Percentiles rank a stretch among this genome's conserved stretches.
Evolutionary conservation across 768 basidiomycete genomes (phyloP).

Genomic region (Botryobasidium botryosum): DNA sequence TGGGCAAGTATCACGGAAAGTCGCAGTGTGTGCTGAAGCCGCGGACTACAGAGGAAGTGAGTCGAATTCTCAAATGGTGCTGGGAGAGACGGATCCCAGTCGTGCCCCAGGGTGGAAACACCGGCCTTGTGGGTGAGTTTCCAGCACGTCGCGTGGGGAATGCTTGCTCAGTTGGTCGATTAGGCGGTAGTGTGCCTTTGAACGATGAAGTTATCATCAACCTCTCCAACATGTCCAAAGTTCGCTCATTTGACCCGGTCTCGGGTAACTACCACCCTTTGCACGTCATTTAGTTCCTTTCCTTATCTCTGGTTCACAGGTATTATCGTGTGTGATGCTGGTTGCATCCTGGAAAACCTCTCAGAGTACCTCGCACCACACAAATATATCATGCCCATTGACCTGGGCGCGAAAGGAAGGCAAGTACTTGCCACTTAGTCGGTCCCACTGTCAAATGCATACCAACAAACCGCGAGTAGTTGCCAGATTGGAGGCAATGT

Average conservation of each 20-base stretch:
- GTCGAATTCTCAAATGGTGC: constrained; percentile 76
- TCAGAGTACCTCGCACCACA: constrained; percentile 73
- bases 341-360: constrained; percentile 78
- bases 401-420: constrained; percentile 94
- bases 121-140: constrained; percentile 72
- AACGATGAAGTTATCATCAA: constrained; percentile 78
- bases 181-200: constrained; percentile 67
- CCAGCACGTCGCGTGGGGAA: background rate
- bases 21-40: constrained; percentile 81
- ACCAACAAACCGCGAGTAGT: constrained; percentile 23
- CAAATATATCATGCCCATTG: constrained; percentile 91
- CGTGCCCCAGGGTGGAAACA: constrained; percentile 97
- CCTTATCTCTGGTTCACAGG: constrained; percentile 29
- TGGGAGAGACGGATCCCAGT: constrained; percentile 65
- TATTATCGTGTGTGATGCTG: constrained; percentile 82
- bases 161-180: background rate
- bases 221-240: constrained; percentile 61
- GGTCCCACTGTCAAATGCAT: background rate
- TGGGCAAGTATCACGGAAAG: constrained; percentile 82
- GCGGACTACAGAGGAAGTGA: constrained; percentile 73
- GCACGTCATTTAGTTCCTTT: constrained; percentile 8
- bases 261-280: constrained; percentile 36
- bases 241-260: constrained; percentile 69
- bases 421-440: constrained; percentile 17
- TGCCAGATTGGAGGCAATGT: constrained; percentile 98